Base-by-base conservation (phyloP, 768 basidiomycete species). In the Chalciporus chontae region DNA sequence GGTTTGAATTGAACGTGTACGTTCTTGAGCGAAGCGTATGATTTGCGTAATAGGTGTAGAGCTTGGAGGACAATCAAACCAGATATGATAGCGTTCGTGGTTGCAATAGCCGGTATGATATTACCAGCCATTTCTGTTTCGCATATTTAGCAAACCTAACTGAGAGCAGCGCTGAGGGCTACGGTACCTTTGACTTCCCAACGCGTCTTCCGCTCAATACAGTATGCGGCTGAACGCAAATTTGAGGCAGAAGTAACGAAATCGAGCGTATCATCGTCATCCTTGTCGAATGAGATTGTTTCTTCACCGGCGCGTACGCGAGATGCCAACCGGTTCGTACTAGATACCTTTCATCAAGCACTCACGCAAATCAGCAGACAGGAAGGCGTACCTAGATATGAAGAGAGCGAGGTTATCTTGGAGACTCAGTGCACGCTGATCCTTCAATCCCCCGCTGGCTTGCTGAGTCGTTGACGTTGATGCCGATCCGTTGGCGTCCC, bases 81-180 rank as follows among this genome's bases (percentile, higher is more conserved):
- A 0, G 96, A 88, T 57, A 98, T 84, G 67, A 99, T 90, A 9
- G 96, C 96, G 66, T 99, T 99, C 19, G 96, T 99, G 4, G 96
- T 99, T 5, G 96, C 96, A 60, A 99, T 98, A 1, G 96, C 96
- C 6, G 96, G 96, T 55, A 98, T 99, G 61, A 99, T 98, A 69
- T 99, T 99, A 9, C 96, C 96, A 0, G 96, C 96, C 91, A 97
- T 98, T 70, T 97, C 94, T 95, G 66, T 18, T 19, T 2, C 3
- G 4, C 21, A 15, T 14, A 6, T 52, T 31, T 47, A 43, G 15
- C 15, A n/a, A 5, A 36, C 4, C 14, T 24, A 13, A 32, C 24
- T n/a, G 26, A 34, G 17, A 24, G 4, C 3, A 21, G 21, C 21
- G 2, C 8, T 34, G 3, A 1, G 17, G 17, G 13, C 32, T 37